Conservation (phyloP, 768 basidiomycete genomes). For the Boletus subparvulus region DNA sequence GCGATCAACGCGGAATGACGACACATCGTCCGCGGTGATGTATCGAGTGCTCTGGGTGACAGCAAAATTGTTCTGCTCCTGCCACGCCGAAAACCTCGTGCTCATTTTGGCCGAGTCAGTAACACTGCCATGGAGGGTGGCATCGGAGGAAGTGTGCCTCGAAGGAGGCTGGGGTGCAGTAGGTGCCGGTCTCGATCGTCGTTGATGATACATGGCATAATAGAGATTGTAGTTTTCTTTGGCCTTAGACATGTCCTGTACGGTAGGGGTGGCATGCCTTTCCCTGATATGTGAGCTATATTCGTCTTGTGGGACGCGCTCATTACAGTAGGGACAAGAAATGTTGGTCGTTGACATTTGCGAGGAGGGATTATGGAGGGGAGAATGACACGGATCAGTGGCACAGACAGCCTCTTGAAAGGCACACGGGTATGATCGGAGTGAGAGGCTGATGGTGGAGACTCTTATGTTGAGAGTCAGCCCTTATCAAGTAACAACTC, state of each 20-base stretch:
- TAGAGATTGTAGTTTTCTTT: not conserved
- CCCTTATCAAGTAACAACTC: not conserved
- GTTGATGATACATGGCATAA: not conserved
- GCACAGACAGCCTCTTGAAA: not conserved
- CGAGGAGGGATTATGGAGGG: not conserved
- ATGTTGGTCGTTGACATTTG: slow-evolving; percentile 8
- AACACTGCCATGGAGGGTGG: not conserved
- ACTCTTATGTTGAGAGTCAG: not conserved
- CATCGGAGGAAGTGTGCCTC: not conserved
- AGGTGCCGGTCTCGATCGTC: not conserved
- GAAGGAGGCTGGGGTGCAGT: not conserved
- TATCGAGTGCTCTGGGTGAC: slow-evolving; percentile 5
- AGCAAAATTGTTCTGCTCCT: slow-evolving; percentile 4
- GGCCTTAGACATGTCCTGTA: slow-evolving; percentile 10
- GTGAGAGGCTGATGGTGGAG: not conserved
- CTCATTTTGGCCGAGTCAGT: slow-evolving; percentile 1
- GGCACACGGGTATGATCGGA: not conserved
- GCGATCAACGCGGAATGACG: slow-evolving; percentile 23
- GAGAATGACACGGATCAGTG: slow-evolving; percentile 1
- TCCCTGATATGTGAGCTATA: slow-evolving; percentile 11
- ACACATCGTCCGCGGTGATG: slow-evolving; percentile 26
- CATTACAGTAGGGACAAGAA: slow-evolving; percentile 14
- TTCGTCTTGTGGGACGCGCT: slow-evolving; percentile 1
- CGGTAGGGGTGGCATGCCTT: slow-evolving; percentile 10
- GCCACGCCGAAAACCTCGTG: slow-evolving; percentile 23